Conservation (phyloP, 306 rosid genomes). For the Cicer chorassanicum region DNA sequence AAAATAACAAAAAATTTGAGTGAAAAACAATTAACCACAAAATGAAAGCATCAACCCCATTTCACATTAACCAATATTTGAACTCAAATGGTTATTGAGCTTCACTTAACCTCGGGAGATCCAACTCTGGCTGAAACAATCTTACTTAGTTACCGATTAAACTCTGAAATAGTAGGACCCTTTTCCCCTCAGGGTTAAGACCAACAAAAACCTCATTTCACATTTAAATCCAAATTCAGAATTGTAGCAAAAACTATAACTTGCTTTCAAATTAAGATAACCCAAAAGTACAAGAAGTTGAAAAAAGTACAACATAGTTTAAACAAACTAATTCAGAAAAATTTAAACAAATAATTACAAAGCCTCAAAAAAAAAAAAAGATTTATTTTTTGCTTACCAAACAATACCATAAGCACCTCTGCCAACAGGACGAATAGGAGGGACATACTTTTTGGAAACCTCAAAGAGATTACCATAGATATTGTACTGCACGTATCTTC, state of each 20-base stretch:
- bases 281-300: conserved; percentile 19
- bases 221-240: conserved; percentile 20
- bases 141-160: too few species aligned
- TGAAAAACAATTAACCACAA: not conserved
- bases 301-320: conserved; percentile 29
- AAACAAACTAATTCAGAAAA: conserved; percentile 28
- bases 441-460: conserved; percentile 85
- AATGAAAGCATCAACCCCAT: conserved; percentile 30
- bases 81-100: too few species aligned
- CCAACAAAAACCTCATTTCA: conserved; percentile 5
- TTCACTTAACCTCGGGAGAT: too few species aligned
- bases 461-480: conserved; percentile 89
- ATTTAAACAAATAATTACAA: not conserved
- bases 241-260: conserved; percentile 30
- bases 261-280: conserved; percentile 21
- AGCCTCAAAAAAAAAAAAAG: not conserved
- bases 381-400: conserved; percentile 59
- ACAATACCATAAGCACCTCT: conserved; percentile 97
- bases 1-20: conserved; percentile 10
- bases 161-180: too few species aligned
- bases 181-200: too few species aligned
- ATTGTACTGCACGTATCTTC: conserved; percentile 80
- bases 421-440: conserved; percentile 93
- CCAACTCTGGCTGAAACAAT: too few species aligned
- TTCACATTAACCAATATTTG: not conserved